A percentile compares a stretch with the other conserved stretches of the same genome.
phyloP scores from a whole-genome alignment of 1,284 basidiomycete species.

The Thelephora terrestris region DNA sequence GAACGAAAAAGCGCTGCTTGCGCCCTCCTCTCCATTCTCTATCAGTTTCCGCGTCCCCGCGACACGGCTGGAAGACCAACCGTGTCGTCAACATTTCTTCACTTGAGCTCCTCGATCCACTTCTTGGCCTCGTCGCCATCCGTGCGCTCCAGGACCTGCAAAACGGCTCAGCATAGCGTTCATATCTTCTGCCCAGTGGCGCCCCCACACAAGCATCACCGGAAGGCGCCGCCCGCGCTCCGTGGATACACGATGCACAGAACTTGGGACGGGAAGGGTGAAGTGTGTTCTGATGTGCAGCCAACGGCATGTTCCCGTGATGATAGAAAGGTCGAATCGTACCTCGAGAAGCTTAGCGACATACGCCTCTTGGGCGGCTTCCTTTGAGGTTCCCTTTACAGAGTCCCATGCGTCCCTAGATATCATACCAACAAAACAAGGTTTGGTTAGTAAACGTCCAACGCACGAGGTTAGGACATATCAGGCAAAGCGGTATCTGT shows the following conservation, averaged over 20 bases:
- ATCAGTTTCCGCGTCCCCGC: too few species aligned
- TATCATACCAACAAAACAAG: slow-evolving; percentile 1
- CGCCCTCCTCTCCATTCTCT: too few species aligned
- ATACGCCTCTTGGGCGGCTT: slow-evolving; percentile 64
- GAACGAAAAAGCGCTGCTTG: too few species aligned
- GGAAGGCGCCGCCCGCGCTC: too few species aligned
- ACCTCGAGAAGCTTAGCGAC: slow-evolving; percentile 67
- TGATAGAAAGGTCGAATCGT: slow-evolving; percentile 1
- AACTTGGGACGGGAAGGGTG: background rate
- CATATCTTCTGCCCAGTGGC: too few species aligned
- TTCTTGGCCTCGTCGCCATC: slow-evolving; percentile 47
- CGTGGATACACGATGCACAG: too few species aligned
- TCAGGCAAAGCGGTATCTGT: background rate
- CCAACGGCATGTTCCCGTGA: slow-evolving; percentile 2
- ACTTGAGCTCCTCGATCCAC: slow-evolving; percentile 49
- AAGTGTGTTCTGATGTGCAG: slow-evolving; percentile 6
- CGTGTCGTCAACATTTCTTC: too few species aligned
- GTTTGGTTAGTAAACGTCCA: slow-evolving; percentile 4
- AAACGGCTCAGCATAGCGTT: background rate
- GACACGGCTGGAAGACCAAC: too few species aligned
- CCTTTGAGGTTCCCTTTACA: slow-evolving; percentile 63
- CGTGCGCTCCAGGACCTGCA: slow-evolving; percentile 44
- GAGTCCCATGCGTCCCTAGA: slow-evolving; percentile 79
- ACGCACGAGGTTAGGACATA: slow-evolving; percentile 4
- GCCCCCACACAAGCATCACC: too few species aligned